Evolutionary conservation across 768 basidiomycete species (phyloP).

Genomic region (Galerina marginata): DNA sequence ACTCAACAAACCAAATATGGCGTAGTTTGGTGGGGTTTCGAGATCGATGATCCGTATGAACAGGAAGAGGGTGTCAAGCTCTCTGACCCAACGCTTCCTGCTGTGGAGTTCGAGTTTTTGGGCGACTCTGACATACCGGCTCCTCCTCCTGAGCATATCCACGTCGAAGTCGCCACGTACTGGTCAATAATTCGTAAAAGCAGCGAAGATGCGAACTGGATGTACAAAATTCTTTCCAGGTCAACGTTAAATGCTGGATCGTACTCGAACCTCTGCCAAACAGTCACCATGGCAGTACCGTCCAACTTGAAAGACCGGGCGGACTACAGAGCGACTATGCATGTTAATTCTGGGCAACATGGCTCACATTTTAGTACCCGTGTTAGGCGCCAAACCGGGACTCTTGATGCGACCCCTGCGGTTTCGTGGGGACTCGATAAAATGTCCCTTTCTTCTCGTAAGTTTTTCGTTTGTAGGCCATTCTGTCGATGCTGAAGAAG

Average conservation of each 20-base stretch:
- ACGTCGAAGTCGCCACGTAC: background rate
- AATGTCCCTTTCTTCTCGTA: no score
- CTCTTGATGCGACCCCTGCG: no score
- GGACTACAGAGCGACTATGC: background rate
- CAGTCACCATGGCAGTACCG: background rate
- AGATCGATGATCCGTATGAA: background rate
- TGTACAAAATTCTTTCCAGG: background rate
- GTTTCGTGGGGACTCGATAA: no score
- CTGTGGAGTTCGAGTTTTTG: background rate
- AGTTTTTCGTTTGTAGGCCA: no score
- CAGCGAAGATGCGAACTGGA: background rate
- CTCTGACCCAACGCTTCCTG: background rate
- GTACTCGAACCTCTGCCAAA: slow-evolving; percentile 2
- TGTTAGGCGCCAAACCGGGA: no score
- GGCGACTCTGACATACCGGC: background rate
- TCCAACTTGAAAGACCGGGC: background rate
- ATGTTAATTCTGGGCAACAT: background rate
- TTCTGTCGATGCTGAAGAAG: no score
- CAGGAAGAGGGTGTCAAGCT: background rate
- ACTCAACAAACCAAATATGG: background rate
- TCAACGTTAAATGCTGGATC: background rate
- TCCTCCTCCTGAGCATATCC: no score
- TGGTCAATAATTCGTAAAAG: background rate
- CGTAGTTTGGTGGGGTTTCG: background rate
- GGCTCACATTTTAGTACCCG: no score